Base-by-base conservation (phyloP, 768 basidiomycete genomes). In the Rhodotorula babjevae region DNA sequence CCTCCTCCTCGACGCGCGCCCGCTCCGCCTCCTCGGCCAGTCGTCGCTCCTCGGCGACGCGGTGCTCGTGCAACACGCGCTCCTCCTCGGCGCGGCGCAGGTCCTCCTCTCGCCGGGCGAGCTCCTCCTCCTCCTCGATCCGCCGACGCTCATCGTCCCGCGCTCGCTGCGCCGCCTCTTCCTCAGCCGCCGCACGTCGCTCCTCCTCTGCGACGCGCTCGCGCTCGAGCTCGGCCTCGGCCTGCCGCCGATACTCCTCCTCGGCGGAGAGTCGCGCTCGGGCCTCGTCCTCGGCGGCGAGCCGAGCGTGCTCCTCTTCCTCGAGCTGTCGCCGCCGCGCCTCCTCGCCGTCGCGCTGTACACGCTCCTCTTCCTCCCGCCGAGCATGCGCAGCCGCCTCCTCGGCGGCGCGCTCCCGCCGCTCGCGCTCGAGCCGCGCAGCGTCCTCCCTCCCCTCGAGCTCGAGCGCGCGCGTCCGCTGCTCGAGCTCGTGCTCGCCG, bases 261-360 rank as follows among this genome's bases (percentile, higher is more conserved):
- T 44, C 65, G 31, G 78, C 78, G 57, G 78, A 77, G 67, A 8
- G 31, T 12, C 47, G n/a, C 33, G 33, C 19, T 8, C 11, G 36
- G 6, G 77, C 63, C 63, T 72, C 60, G 27, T 72, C 72, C 52
- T 66, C 25, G 74, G 47, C 78, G 60, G 78, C 78, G 66, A 8
- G 25, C 29, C n/a, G n/a, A 33, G 31, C n/a, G 15, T 15, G 36
- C 33, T 78, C 65, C 61, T 73, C 57, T 19, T 72, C 74, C 52
- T 66, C 76, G 46, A n/a, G 68, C 57, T 36, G 47, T 57, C 44
- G 23, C 44, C 14, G 21, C 31, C 29, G 11, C 15, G 19, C 47
- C n/a, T 31, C 53, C 19, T 42, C 65, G 31, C 77, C 78, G 61
- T 78, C 78, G 67, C 12, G 31, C n/a, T 19, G n/a, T 31, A 23